Percentiles rank a stretch among this genome's conserved stretches.
phyloP scores from a whole-genome alignment of 179 eudicot genomes.

The Corrigiola litoralis region DNA sequence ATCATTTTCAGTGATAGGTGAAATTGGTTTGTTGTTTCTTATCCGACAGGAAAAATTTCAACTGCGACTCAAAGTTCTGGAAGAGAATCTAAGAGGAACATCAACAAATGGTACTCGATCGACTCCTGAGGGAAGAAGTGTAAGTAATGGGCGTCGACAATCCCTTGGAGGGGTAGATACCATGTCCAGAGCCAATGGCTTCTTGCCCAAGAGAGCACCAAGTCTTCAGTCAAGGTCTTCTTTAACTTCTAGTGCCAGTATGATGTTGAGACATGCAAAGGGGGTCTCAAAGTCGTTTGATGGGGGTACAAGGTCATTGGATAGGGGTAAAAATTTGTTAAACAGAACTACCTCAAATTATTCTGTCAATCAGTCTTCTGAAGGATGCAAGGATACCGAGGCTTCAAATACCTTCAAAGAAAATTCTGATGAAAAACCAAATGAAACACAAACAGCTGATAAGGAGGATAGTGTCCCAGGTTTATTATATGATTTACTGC shows the following conservation, averaged over 20 bases:
- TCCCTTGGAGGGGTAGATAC: slow-evolving; percentile 89
- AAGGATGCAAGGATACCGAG: slow-evolving; percentile 49
- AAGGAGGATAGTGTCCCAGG: slow-evolving; percentile 81
- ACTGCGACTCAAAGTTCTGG: slow-evolving; percentile 78
- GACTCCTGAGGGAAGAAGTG: slow-evolving; percentile 62
- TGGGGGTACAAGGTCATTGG: slow-evolving; percentile 83
- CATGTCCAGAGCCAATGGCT: slow-evolving; percentile 76
- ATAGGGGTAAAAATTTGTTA: slow-evolving; percentile 60
- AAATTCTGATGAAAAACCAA: slow-evolving; percentile 59
- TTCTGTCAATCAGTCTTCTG: slow-evolving; percentile 46
- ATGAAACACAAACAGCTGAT: slow-evolving; percentile 42
- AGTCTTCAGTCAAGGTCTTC: slow-evolving; percentile 69
- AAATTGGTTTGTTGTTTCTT: not conserved
- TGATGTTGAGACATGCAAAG: slow-evolving; percentile 82
- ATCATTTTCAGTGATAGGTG: not conserved
- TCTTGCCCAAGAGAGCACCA: slow-evolving; percentile 84
- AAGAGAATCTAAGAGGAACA: slow-evolving; percentile 71
- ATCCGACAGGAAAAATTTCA: slow-evolving; percentile 73
- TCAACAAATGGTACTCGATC: slow-evolving; percentile 46
- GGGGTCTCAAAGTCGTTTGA: slow-evolving; percentile 95
- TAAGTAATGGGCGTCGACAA: slow-evolving; percentile 88
- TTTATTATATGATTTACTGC: slow-evolving; percentile 74
- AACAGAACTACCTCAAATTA: slow-evolving; percentile 57
- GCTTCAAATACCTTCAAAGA: slow-evolving; percentile 45
- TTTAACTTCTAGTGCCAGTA: slow-evolving; percentile 58